Percentiles rank a stretch among this genome's conserved stretches.
Conservation (phyloP, 805 yeast species). For the Cyberlindnera petersonii region DNA sequence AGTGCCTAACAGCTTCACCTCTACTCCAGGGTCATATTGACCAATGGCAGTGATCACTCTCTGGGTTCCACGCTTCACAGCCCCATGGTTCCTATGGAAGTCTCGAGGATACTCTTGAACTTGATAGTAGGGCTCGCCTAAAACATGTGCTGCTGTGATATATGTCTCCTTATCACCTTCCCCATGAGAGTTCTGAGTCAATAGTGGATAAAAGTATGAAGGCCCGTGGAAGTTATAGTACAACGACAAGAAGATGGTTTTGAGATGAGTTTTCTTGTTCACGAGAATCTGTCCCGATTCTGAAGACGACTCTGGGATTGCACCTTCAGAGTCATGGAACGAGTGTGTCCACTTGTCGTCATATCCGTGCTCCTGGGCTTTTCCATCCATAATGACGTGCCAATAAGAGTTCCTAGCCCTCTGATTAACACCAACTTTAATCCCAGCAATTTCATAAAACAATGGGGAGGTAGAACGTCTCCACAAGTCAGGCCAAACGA, state of each 20-base stretch:
- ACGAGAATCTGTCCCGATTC: slow-evolving; percentile 59
- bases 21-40: slow-evolving; percentile 34
- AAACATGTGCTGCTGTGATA: slow-evolving; percentile 51
- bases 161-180: slow-evolving; percentile 68
- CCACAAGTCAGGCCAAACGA: slow-evolving; percentile 68
- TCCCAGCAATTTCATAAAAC: slow-evolving; percentile 48
- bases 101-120: slow-evolving; percentile 26
- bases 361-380: slow-evolving; percentile 10
- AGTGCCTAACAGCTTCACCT: slow-evolving; percentile 7
- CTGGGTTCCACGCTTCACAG: slow-evolving; percentile 23
- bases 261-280: slow-evolving; percentile 49
- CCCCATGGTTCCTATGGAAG: slow-evolving; percentile 10
- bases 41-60: slow-evolving; percentile 30
- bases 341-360: slow-evolving; percentile 10
- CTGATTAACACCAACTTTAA: slow-evolving; percentile 32
- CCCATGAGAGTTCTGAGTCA: slow-evolving; percentile 62
- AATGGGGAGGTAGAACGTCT: slow-evolving; percentile 58
- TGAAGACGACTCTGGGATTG: slow-evolving; percentile 54
- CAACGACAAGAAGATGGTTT: slow-evolving; percentile 46
- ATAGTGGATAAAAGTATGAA: slow-evolving; percentile 51
- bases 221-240: slow-evolving; percentile 62
- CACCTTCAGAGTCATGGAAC: slow-evolving; percentile 42
- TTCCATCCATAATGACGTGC: slow-evolving; percentile 23
- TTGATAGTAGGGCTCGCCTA: slow-evolving; percentile 43
- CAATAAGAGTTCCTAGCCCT: slow-evolving; percentile 29